Conservation (phyloP, 768 basidiomycete genomes). For the Albatrellus ellisii region DNA sequence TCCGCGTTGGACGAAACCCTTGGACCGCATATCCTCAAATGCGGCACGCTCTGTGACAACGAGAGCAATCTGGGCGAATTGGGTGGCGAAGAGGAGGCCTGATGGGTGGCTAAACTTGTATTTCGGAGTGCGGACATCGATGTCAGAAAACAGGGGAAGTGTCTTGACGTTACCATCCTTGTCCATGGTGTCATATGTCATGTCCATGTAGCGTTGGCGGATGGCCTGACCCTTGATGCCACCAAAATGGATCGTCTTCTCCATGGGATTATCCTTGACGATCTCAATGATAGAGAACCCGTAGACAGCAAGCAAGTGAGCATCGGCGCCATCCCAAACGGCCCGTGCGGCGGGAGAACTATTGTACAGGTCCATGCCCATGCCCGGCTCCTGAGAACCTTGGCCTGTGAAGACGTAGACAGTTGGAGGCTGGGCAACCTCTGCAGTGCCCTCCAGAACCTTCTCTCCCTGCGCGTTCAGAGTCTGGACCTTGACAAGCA, state of each 20-base stretch:
- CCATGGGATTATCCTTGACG: slow-evolving; percentile 96
- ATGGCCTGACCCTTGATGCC: slow-evolving; percentile 98
- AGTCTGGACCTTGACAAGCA: slow-evolving; percentile 83
- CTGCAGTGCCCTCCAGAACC: slow-evolving; percentile 84
- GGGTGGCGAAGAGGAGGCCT: slow-evolving; percentile 93
- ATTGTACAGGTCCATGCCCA: slow-evolving; percentile 99
- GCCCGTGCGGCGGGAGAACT: slow-evolving; percentile 86
- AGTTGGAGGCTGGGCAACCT: slow-evolving; percentile 85
- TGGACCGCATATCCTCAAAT: slow-evolving; percentile 95
- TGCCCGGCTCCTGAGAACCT: slow-evolving; percentile 94
- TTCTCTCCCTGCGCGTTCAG: slow-evolving; percentile 78
- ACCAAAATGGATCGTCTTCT: slow-evolving; percentile 98
- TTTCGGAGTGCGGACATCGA: slow-evolving; percentile 85
- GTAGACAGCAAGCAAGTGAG: slow-evolving; percentile 86
- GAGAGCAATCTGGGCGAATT: slow-evolving; percentile 96
- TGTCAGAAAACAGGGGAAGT: slow-evolving; percentile 90
- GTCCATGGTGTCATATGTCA: slow-evolving; percentile 96
- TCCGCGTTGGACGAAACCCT: slow-evolving; percentile 85
- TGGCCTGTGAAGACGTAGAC: slow-evolving; percentile 98
- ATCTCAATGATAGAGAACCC: slow-evolving; percentile 99
- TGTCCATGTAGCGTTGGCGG: slow-evolving; percentile 98
- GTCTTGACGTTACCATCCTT: slow-evolving; percentile 95
- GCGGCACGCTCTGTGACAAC: slow-evolving; percentile 98
- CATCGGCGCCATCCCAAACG: slow-evolving; percentile 95
- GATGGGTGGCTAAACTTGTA: slow-evolving; percentile 98